These are phyloP conservation scores for Limnanthes douglasii DNA, from an alignment of 345 rosid species.

Conservation along the genomic window DNA sequence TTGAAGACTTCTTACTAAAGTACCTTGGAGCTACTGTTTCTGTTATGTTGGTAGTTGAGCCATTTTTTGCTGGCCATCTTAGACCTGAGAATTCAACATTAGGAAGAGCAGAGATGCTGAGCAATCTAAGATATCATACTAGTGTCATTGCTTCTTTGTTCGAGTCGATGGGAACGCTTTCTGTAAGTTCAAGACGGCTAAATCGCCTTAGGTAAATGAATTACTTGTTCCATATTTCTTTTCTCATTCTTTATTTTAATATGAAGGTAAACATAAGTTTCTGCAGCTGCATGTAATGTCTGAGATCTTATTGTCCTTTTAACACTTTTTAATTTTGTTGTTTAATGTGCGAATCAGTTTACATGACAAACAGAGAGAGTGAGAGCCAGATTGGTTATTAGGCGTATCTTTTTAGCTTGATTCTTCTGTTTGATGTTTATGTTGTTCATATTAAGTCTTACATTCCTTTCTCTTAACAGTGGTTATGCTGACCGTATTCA, in stretches of 20 bases:
- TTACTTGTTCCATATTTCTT: slow-evolving; percentile 1
- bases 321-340: background rate
- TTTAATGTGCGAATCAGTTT: background rate
- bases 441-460: slow-evolving; percentile 3
- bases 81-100: slow-evolving; percentile 80
- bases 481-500: slow-evolving; percentile 98
- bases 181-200: slow-evolving; percentile 81
- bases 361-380: background rate
- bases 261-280: slow-evolving; percentile 1
- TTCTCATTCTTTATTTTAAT: slow-evolving; percentile 4
- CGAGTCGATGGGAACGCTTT: slow-evolving; percentile 86
- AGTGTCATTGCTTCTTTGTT: slow-evolving; percentile 88
- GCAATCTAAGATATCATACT: slow-evolving; percentile 98
- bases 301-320: background rate
- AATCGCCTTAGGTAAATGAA: slow-evolving; percentile 78
- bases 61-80: slow-evolving; percentile 85
- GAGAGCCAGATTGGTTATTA: slow-evolving; percentile 1
- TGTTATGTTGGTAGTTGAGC: slow-evolving; percentile 85
- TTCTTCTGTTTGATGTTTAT: background rate
- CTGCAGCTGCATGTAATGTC: slow-evolving; percentile 2
- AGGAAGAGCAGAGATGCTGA: slow-evolving; percentile 95
- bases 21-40: slow-evolving; percentile 98
- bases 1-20: slow-evolving; percentile 90
- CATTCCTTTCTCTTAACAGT: slow-evolving; percentile 26
- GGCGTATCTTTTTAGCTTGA: background rate